phyloP scores from a whole-genome alignment of 1,284 basidiomycete species.

The Termitomyces sp. region DNA sequence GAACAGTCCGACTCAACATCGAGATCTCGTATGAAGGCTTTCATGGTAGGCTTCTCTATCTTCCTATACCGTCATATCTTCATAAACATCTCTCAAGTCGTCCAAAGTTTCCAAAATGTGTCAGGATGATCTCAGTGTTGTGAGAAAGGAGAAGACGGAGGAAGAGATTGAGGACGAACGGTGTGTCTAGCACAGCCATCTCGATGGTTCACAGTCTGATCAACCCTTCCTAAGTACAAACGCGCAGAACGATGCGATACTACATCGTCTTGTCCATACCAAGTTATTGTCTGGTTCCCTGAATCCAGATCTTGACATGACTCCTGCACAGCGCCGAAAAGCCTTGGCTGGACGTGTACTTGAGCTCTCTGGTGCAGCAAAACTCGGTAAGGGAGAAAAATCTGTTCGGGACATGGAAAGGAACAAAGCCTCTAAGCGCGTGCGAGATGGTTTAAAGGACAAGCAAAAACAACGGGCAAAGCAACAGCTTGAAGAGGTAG shows the following conservation, averaged over 20 bases:
- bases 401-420: slow-evolving; percentile 53
- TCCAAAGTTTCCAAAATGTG: slow-evolving; percentile 66
- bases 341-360: slow-evolving; percentile 69
- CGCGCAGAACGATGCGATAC: slow-evolving; percentile 65
- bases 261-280: slow-evolving; percentile 75
- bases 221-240: slow-evolving; percentile 50
- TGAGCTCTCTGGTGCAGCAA: slow-evolving; percentile 60
- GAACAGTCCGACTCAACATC: slow-evolving; percentile 22
- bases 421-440: slow-evolving; percentile 61
- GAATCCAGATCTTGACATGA: slow-evolving; percentile 53
- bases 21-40: slow-evolving; percentile 53
- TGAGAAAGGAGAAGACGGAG: slow-evolving; percentile 22
- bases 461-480: slow-evolving; percentile 55
- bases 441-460: slow-evolving; percentile 60
- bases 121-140: slow-evolving; percentile 24
- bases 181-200: slow-evolving; percentile 22
- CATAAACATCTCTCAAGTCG: slow-evolving; percentile 42
- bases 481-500: slow-evolving; percentile 62
- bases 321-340: slow-evolving; percentile 61
- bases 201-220: background rate
- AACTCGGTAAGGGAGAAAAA: slow-evolving; percentile 68
- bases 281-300: slow-evolving; percentile 68
- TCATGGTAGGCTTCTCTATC: slow-evolving; percentile 52
- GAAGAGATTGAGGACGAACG: slow-evolving; percentile 46
- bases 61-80: background rate